Base-by-base conservation (phyloP, 78 protist species). In the Speleostelium caveatum region DNA sequence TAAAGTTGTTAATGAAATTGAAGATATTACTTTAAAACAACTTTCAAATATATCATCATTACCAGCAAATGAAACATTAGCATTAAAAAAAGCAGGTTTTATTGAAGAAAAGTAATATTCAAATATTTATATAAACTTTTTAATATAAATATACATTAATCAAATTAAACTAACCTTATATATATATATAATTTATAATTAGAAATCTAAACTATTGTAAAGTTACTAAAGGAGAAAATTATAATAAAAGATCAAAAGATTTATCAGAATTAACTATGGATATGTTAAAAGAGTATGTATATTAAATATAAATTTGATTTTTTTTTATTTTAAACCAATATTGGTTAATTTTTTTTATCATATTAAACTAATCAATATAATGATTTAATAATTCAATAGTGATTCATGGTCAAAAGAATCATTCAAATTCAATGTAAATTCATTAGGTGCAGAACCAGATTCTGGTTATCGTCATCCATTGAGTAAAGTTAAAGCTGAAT, bases 391-490 rank as follows among this genome's bases (percentile, higher is more conserved):
- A 26, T 36, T 53, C 39, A 17, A 61, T 24, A 58, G 45, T 73
- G 80, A 62, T 21, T 79, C 86, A 55, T 94, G 90, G 91, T 32
- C 19, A 21, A 32, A 58, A 24, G 68, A 67, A 4, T 24, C 51
- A 39, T 61, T 86, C 80, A 72, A 95, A 35, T 61, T 86, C 39
- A 87, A 75, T 39, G 33, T 39, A 6, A 39, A 55, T 55, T 33
- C 92, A 35, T 2, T 62, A 32, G 94, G 88, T 24, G 30, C 30
- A 10, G 56, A 39, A 28, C 93, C 93, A 75, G 55, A 69, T 32
- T 51, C 72, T 21, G 99, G 99, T 35, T 71, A 75, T 41, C 90
- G 98, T 72, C 99, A 98, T 83, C 99, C 99, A 45, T 93, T 98
- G 53, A 35, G 94, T 53, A 98, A 98, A 65, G 98, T 97, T 22